phyloP scores from a whole-genome alignment of 2,329 filamentous ascomycete genomes.

The Cytospora leucostoma region DNA sequence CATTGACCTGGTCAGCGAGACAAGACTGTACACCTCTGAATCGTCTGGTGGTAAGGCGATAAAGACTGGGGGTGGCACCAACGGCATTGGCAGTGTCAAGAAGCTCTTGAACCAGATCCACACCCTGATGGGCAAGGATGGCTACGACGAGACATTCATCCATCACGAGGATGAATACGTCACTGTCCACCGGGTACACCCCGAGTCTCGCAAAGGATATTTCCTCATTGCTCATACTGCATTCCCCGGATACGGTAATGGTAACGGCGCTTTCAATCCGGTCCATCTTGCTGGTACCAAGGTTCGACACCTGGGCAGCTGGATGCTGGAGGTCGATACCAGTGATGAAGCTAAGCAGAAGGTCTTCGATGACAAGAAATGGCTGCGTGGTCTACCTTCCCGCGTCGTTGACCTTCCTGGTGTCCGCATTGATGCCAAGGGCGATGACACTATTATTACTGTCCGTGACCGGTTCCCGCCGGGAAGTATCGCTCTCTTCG shows the following conservation, averaged over 20 bases:
- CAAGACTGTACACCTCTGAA: conserved; percentile 75
- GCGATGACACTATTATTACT: conserved; percentile 74
- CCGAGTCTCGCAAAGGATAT: conserved; percentile 87
- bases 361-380: conserved; percentile 67
- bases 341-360: conserved; percentile 67
- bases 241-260: conserved; percentile 85
- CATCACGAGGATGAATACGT: conserved; percentile 97
- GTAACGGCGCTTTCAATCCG: conserved; percentile 76
- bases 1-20: conserved; percentile 92
- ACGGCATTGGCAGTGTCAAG: conserved; percentile 87
- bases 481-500: conserved; percentile 91
- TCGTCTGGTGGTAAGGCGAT: conserved; percentile 65
- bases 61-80: conserved; percentile 68
- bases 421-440: conserved; percentile 70
- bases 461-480: conserved; percentile 85
- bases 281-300: conserved; percentile 82
- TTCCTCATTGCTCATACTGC: conserved; percentile 96
- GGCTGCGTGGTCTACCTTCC: conserved; percentile 81
- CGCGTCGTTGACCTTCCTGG: conserved; percentile 73
- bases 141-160: conserved; percentile 92
- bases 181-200: conserved; percentile 93
- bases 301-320: conserved; percentile 83
- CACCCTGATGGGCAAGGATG: conserved; percentile 90
- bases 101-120: conserved; percentile 94
- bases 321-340: conserved; percentile 88